Base-by-base conservation (phyloP, 345 rosid genomes). In the Salix udensis region DNA sequence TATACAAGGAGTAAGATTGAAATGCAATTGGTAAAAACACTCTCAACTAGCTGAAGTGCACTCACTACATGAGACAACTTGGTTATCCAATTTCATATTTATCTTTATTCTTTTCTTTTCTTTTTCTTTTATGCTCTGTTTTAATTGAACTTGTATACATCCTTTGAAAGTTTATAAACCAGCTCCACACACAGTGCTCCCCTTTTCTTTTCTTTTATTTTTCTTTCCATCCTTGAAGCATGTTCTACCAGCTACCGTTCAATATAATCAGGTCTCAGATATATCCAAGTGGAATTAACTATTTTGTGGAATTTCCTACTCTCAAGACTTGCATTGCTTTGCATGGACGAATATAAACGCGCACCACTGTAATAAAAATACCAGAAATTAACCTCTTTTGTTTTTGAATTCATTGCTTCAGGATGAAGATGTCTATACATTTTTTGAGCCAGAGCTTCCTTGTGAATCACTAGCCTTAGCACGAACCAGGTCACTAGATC, bases 391-490 rank as follows among this genome's bases (percentile, higher is more conserved):
- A 19, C 6, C 6, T 21, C 2, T 65, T 65, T 34, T 10, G 7
- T 16, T 48, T 50, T 60, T 61, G 75, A 65, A 50, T 66, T 68
- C 39, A 53, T 40, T 81, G 77, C 5, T 80, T 70, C 86, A 88
- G 91, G 91, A 88, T 76, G 91, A 88, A 82, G 91, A 88, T 78
- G 74, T 88, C 13, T 88, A 85, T 61, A 71, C 85, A n/a, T 88
- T 88, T 74, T 88, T 88, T 6, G 90, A 88, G 83, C 88, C 90
- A 39, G 91, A 83, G 80, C 89, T 88, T 73, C 88, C 89, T 10
- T 42, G 34, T 19, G 86, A 80, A 71, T 11, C 60, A 58, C 74
- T 80, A 31, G 13, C 65, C 8, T 3, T 26, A 21, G 36, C 68
- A 19, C 24, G 64, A 58, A 42, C 72, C 55, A 52, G 65, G 23